Evolutionary conservation across 2,329 filamentous ascomycete genomes (phyloP), one percentile per base, ranked within the genome.

Genomic region (Talaromyces rugulosus): DNA sequence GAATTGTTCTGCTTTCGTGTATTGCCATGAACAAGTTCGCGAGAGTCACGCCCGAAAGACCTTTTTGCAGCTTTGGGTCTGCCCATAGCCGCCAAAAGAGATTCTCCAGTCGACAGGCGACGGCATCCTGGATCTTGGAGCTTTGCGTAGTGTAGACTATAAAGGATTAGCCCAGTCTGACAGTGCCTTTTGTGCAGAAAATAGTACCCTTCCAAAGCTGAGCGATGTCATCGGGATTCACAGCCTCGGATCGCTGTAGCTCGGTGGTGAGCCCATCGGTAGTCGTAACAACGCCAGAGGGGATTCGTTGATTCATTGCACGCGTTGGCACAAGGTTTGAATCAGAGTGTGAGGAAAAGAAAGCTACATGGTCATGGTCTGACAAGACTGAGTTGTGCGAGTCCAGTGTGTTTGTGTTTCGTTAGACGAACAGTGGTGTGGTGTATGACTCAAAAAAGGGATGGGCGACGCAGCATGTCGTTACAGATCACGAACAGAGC

Each of bases 31-130:
- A 82, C 52, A 83, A 68, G 5, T 59, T 67, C 9, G 78, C 77
- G 60, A 83, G 67, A 9, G 69, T 75, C 11, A 72, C 70, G 23
- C 77, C 74, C 54, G 71, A 74, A 8, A 82, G 72, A 6, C 69
- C 72, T 14, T 69, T 65, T 18, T 71, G 69, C 14, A 81, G 72
- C 7, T 66, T 67, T 6, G 73, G 67, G 59, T 73, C 80, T 56
- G 79, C 73, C 80, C 79, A 82, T 64, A 83, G 78, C 59, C 81
- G 72, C 81, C 81, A 83, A 67, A 83, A 83, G 33, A 83, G 73
- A 67, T 83, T 82, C 62, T 82, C 79, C n/a, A 82, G 70, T 62
- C 81, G 74, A 59, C 70, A 69, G 53, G 79, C 79, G 5, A 71
- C 70, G 47, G 74, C 70, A 62, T 78, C 74, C 47, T 75, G 71